These are phyloP conservation scores for Pyrus betulifolia DNA, from an alignment of 306 rosid species.

Conservation along the genomic window DNA sequence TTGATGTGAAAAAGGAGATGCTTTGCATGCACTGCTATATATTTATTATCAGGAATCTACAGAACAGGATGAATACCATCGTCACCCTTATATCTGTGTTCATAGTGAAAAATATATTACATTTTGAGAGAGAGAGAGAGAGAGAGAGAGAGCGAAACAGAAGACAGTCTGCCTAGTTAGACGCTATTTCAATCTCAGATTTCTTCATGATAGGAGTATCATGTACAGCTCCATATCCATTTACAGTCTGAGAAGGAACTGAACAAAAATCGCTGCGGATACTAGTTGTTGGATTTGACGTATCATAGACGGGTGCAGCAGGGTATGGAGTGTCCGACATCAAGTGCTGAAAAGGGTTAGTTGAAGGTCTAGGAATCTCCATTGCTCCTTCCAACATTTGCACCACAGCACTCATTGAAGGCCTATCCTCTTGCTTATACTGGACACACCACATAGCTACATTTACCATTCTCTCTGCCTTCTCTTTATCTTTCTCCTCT, in stretches of 20 bases:
- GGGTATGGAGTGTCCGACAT: not conserved
- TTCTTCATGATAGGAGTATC: conserved; percentile 18
- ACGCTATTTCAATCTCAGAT: conserved; percentile 20
- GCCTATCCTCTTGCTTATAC: conserved; percentile 29
- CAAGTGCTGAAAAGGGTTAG: conserved; percentile 35
- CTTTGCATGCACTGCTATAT: no score
- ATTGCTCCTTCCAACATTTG: conserved; percentile 47
- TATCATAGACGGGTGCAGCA: not conserved
- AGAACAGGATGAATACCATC: no score
- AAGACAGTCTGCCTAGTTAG: not conserved
- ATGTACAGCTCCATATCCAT: not conserved
- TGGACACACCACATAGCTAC: conserved; percentile 41
- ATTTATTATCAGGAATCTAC: no score
- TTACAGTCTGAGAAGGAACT: not conserved
- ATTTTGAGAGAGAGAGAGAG: not conserved
- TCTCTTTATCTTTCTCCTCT: conserved; percentile 26
- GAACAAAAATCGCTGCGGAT: not conserved
- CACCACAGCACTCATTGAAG: conserved; percentile 40
- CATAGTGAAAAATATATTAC: no score
- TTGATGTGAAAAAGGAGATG: no score
- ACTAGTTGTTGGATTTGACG: not conserved
- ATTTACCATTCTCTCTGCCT: conserved; percentile 28
- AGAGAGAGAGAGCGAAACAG: no score
- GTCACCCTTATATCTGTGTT: no score
- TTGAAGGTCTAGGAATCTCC: conserved; percentile 26